phyloP scores from a whole-genome alignment of 345 rosid species.

The Nephelium lappaceum region DNA sequence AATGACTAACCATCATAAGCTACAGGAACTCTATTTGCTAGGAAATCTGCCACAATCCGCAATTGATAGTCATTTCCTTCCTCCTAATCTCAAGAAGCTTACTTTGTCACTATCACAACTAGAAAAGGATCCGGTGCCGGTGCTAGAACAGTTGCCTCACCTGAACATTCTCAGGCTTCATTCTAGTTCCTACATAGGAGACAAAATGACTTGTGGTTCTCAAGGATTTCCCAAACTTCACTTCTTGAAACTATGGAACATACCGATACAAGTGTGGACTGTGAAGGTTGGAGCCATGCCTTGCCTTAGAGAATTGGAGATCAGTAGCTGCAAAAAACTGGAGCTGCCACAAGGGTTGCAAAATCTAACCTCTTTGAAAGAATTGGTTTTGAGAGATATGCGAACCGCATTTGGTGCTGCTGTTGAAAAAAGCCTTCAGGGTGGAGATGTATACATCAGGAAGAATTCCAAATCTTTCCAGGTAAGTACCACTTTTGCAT shows the following conservation, averaged over 20 bases:
- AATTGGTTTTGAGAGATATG: conserved; percentile 36
- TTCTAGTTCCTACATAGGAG: conserved; percentile 34
- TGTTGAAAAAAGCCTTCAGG: neutral
- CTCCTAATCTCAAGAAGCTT: conserved; percentile 26
- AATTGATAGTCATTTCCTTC: neutral
- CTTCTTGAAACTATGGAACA: conserved; percentile 43
- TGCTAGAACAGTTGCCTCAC: conserved; percentile 28
- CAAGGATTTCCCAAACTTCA: conserved; percentile 33
- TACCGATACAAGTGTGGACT: conserved; percentile 20
- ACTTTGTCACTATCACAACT: conserved; percentile 37
- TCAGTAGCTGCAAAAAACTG: conserved; percentile 35
- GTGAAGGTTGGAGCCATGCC: conserved; percentile 30
- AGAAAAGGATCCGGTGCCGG: conserved; percentile 30
- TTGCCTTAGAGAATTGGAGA: conserved; percentile 31
- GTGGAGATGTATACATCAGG: neutral
- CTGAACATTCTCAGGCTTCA: conserved; percentile 38
- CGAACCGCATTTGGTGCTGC: neutral
- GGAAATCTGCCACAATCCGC: neutral
- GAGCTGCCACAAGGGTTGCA: conserved; percentile 15
- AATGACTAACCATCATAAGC: neutral
- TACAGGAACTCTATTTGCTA: neutral
- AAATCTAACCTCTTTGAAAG: conserved; percentile 17
- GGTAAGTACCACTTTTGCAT: too few relatives aligned
- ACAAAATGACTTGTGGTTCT: conserved; percentile 12
- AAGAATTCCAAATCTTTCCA: neutral